phyloP scores from a whole-genome alignment of 164 flowering plant species.

The Magnolia officinalis region DNA sequence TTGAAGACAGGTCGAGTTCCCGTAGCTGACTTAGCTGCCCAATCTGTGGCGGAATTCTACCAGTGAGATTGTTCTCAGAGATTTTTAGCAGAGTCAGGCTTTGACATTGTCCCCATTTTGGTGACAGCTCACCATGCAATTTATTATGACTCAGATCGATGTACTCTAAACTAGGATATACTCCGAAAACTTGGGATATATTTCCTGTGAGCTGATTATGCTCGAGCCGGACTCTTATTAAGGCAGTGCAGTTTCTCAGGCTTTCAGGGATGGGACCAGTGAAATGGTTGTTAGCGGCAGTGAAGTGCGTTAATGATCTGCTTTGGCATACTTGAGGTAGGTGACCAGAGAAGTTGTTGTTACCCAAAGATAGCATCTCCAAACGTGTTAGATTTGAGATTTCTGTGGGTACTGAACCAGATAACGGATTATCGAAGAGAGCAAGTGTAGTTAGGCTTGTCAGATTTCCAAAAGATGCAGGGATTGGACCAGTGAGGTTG shows the following conservation, averaged over 20 bases:
- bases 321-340: constrained; percentile 17
- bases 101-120: not conserved
- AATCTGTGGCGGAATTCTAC: not conserved
- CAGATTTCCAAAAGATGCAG: too few species aligned
- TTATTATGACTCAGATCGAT: not conserved
- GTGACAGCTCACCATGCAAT: constrained; percentile 8
- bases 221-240: constrained; percentile 17
- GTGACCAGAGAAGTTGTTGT: not conserved
- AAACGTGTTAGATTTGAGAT: too few species aligned
- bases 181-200: constrained; percentile 11
- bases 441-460: too few species aligned
- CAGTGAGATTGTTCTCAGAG: not conserved
- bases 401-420: too few species aligned
- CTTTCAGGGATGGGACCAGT: constrained; percentile 24
- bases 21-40: not conserved
- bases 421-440: too few species aligned
- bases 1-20: not conserved
- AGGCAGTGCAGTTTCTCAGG: constrained; percentile 16
- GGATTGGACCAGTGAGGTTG: too few species aligned
- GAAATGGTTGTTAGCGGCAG: constrained; percentile 13
- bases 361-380: not conserved
- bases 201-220: constrained; percentile 17
- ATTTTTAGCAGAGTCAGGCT: not conserved
- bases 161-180: constrained; percentile 12
- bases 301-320: constrained; percentile 7